Evolutionary conservation across 441 rosid species (phyloP).

Genomic region (Gossypium aridum): DNA sequence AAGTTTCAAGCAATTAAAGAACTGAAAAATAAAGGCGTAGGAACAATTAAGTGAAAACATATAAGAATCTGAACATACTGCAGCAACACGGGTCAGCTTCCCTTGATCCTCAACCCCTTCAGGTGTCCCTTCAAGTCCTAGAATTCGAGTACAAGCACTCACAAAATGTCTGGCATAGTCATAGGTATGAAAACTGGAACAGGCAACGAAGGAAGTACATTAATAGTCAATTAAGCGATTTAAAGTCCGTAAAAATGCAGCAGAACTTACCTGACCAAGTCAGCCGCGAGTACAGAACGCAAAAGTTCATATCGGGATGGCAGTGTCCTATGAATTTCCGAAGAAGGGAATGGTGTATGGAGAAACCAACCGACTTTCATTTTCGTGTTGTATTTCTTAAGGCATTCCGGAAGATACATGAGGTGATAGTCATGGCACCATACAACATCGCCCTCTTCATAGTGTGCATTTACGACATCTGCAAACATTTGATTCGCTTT

Average conservation of each 20-base stretch:
- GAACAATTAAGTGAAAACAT: conserved; percentile 20
- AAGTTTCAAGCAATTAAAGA: conserved; percentile 16
- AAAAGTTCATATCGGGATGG: conserved; percentile 93
- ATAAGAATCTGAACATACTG: conserved; percentile 44
- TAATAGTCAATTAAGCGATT: background rate
- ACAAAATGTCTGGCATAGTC: conserved; percentile 99
- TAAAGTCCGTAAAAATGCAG: background rate
- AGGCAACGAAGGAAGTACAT: background rate
- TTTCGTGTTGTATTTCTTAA: conserved; percentile 62
- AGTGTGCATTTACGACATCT: conserved; percentile 80
- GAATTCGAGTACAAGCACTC: conserved; percentile 97
- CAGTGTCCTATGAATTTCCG: conserved; percentile 93
- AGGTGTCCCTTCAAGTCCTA: conserved; percentile 98
- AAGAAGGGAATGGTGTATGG: conserved; percentile 98
- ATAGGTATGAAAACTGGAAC: conserved; percentile 88
- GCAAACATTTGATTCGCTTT: conserved; percentile 98
- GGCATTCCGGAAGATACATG: conserved; percentile 95
- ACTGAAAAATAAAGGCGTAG: conserved; percentile 11
- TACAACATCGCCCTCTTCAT: conserved; percentile 96
- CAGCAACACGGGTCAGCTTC: conserved; percentile 92
- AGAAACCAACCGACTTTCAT: conserved; percentile 99
- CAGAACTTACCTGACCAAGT: conserved; percentile 81
- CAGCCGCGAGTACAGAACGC: conserved; percentile 95
- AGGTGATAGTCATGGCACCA: conserved; percentile 99
- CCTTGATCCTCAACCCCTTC: conserved; percentile 99